A percentile compares a stretch with the other conserved stretches of the same genome.
Evolutionary conservation across 257 asterid genomes (phyloP).

Genomic region (Ligustrum vulgare): DNA sequence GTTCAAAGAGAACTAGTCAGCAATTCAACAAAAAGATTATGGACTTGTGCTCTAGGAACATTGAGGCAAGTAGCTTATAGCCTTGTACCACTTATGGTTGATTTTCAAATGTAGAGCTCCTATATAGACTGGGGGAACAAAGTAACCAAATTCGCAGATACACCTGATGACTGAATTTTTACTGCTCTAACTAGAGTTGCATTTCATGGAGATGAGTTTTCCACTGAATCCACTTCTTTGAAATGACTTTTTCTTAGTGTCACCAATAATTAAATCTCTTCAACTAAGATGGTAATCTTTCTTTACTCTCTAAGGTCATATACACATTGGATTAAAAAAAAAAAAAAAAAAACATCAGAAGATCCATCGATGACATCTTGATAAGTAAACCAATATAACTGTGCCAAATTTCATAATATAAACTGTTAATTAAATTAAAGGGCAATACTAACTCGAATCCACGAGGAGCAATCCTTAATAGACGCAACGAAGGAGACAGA

Average conservation of each 20-base stretch:
- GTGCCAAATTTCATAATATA: not conserved
- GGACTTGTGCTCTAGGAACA: not conserved
- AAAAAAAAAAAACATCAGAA: slow-evolving; percentile 11
- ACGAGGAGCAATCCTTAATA: slow-evolving; percentile 94
- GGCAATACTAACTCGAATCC: slow-evolving; percentile 76
- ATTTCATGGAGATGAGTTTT: not conserved
- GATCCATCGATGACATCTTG: not conserved
- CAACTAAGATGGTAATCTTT: not conserved
- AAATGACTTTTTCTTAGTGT: not conserved
- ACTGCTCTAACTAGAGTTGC: not conserved
- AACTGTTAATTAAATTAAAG: not conserved
- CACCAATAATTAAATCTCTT: not conserved
- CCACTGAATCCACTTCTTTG: not conserved
- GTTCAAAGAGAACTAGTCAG: not conserved
- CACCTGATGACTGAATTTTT: not conserved
- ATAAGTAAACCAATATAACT: slow-evolving; percentile 19
- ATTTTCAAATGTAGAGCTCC: not conserved
- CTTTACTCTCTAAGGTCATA: not conserved
- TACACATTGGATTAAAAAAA: not conserved
- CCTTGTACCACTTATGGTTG: not conserved
- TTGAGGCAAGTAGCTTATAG: not conserved
- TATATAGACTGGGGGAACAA: not conserved
- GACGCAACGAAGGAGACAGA: slow-evolving; percentile 93
- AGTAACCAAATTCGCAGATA: not conserved
- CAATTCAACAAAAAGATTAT: not conserved